These are phyloP conservation scores for Candida khao-thaluensis DNA, from an alignment of 805 yeast species.

Conservation along the genomic window DNA sequence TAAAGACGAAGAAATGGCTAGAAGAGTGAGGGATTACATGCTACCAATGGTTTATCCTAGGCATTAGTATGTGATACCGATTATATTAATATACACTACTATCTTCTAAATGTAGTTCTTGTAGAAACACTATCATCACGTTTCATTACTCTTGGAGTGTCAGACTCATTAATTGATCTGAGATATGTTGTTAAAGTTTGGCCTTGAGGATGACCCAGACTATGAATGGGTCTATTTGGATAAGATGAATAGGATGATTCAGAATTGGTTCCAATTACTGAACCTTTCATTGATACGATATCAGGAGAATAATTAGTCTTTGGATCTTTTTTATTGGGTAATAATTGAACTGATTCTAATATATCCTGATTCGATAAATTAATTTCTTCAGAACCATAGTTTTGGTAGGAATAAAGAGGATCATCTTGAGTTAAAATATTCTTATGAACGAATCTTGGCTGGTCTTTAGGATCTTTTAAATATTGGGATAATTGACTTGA, in stretches of 20 bases:
- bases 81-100: too few species aligned
- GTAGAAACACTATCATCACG: too few species aligned
- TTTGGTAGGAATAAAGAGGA: constrained; percentile 7
- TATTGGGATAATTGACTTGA: constrained; percentile 25
- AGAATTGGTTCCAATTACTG: constrained; percentile 12
- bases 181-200: background rate
- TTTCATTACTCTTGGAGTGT: too few species aligned
- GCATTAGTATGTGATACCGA: background rate
- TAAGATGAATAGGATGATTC: constrained; percentile 11
- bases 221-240: background rate
- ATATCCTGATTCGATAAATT: background rate
- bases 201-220: too few species aligned
- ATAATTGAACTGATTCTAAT: background rate
- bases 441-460: constrained; percentile 15
- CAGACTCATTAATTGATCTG: background rate
- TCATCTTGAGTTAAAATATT: constrained; percentile 14
- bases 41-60: constrained; percentile 30
- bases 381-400: background rate
- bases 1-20: constrained; percentile 30
- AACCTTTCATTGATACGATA: constrained; percentile 23
- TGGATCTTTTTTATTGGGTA: constrained; percentile 10
- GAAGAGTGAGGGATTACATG: constrained; percentile 33
- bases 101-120: too few species aligned
- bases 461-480: constrained; percentile 13
- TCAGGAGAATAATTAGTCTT: constrained; percentile 13